Evolutionary conservation across 257 asterid genomes (phyloP).

Genomic region (Thymus quinquecostatus): DNA sequence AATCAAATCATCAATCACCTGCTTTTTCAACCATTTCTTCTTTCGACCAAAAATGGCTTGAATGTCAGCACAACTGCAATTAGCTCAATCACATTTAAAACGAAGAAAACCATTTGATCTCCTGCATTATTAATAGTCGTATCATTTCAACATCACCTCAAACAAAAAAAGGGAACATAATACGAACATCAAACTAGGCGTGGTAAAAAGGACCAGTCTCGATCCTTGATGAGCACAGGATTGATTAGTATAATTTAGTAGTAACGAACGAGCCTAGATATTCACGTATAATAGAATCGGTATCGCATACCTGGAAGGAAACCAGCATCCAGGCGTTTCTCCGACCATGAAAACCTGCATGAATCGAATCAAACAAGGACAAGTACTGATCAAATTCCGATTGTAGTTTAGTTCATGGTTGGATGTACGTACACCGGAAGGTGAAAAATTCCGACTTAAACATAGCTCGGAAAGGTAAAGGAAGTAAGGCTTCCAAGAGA

Average conservation of each 20-base stretch:
- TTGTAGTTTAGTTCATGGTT: not conserved
- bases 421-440: not conserved
- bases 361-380: slow-evolving; percentile 18
- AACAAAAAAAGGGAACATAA: no score
- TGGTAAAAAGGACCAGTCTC: no score
- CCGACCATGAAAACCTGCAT: slow-evolving; percentile 83
- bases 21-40: slow-evolving; percentile 21
- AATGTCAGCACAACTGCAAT: slow-evolving; percentile 61
- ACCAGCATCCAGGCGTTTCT: slow-evolving; percentile 55
- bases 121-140: no score
- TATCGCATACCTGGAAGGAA: slow-evolving; percentile 86
- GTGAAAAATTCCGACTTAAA: not conserved
- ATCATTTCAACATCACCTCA: no score
- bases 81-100: slow-evolving; percentile 56
- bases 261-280: no score
- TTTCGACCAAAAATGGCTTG: slow-evolving; percentile 58
- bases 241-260: no score
- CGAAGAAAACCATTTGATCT: slow-evolving; percentile 65
- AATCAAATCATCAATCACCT: not conserved
- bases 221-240: no score
- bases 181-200: no score
- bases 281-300: no score
- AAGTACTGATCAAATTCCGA: no score
- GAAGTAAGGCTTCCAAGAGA: not conserved
- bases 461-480: not conserved